Percentiles rank a stretch among this genome's conserved stretches.
Evolutionary conservation across 2,329 filamentous ascomycete genomes (phyloP).

Genomic region (Colletotrichum orchidophilum): DNA sequence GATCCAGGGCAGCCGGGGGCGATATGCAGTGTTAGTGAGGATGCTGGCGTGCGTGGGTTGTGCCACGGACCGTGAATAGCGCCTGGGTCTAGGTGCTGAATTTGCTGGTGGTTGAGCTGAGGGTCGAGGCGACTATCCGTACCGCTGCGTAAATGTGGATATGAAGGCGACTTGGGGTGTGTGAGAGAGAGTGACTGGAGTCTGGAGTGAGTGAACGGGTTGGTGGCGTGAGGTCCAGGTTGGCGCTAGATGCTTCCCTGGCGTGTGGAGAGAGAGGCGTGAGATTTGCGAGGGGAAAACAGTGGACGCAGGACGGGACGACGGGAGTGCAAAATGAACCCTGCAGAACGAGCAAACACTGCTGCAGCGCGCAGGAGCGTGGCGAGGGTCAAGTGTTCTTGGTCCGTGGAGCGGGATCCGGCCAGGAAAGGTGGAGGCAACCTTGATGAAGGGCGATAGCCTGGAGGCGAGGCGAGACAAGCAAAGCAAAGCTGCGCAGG

Average conservation of each 20-base stretch:
- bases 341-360: slow-evolving; percentile 3
- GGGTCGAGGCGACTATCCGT: not conserved
- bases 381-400: not conserved
- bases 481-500: not conserved
- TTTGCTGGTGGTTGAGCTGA: not conserved
- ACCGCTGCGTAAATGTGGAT: not conserved
- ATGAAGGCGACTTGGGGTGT: not conserved
- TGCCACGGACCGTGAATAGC: slow-evolving; percentile 1
- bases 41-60: not conserved
- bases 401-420: not conserved
- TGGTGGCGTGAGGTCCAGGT: not conserved
- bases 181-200: not conserved
- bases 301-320: slow-evolving; percentile 9
- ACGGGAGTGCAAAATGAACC: slow-evolving; percentile 16
- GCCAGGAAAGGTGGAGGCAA: slow-evolving; percentile 11
- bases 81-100: slow-evolving; percentile 10
- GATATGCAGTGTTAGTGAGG: not conserved
- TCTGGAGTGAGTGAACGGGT: not conserved
- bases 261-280: not conserved
- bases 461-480: slow-evolving; percentile 29
- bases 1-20: not conserved
- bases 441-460: slow-evolving; percentile 20
- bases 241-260: not conserved
- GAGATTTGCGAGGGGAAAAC: not conserved
- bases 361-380: not conserved